Conservation (phyloP, 202 grass and related monocot species). For the Schoenoplectus tabernaemontani region DNA sequence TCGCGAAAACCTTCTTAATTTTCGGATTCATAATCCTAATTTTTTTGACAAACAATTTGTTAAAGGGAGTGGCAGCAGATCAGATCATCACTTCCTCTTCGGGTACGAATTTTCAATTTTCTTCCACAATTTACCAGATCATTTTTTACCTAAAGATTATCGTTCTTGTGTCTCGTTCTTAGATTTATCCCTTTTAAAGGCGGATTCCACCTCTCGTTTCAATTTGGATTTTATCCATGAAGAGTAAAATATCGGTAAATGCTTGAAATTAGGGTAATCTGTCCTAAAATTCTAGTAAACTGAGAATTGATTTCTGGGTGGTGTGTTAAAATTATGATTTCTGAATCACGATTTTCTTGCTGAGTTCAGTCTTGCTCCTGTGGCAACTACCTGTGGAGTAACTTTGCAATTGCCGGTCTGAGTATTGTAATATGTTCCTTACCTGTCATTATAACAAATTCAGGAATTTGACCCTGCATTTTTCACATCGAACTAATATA, state of each 20-base stretch:
- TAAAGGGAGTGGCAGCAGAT: neutral
- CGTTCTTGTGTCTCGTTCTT: neutral
- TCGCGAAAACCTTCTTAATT: neutral
- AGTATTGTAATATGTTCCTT: neutral
- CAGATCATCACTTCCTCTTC: conserved; percentile 25
- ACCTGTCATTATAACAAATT: neutral
- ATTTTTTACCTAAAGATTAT: neutral
- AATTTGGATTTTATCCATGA: neutral
- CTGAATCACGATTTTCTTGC: neutral
- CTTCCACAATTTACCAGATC: neutral
- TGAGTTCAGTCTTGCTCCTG: neutral
- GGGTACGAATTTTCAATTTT: conserved; percentile 4
- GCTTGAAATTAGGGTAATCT: neutral
- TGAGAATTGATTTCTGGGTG: neutral
- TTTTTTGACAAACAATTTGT: neutral
- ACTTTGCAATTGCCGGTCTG: neutral
- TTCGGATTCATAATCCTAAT: neutral
- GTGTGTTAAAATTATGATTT: neutral
- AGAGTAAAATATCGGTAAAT: neutral
- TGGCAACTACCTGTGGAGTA: neutral
- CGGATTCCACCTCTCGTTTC: neutral
- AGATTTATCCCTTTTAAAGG: neutral
- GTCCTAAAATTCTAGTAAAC: neutral
- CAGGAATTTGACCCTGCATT: neutral
- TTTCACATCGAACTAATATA: neutral